Evolutionary conservation across 495 filamentous ascomycete species (phyloP).

Genomic region (Aspergillus indologenus): DNA sequence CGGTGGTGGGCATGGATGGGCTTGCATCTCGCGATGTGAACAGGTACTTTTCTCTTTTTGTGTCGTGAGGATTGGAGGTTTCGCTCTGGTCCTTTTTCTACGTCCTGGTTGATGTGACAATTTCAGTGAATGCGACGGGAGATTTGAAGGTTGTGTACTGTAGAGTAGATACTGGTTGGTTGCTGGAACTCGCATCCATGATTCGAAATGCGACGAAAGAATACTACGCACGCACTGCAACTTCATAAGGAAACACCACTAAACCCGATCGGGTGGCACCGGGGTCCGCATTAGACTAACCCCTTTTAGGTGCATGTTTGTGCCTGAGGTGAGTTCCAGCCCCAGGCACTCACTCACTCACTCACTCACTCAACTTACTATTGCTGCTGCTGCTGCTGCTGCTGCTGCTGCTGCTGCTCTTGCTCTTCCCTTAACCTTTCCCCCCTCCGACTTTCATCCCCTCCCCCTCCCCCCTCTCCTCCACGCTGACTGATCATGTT

Average conservation of each 20-base stretch:
- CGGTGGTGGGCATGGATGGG: constrained; percentile 22
- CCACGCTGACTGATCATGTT: constrained; percentile 14
- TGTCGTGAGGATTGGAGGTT: neutral
- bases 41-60: constrained; percentile 19
- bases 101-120: neutral
- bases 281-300: neutral
- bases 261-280: neutral
- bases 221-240: too few species aligned
- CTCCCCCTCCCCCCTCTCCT: constrained; percentile 8
- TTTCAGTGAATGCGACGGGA: too few species aligned
- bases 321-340: neutral
- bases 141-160: too few species aligned
- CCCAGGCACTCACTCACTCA: neutral
- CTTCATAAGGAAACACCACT: neutral
- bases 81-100: constrained; percentile 12
- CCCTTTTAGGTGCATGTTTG: neutral
- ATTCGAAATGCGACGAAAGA: neutral
- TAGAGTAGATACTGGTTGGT: too few species aligned
- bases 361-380: neutral
- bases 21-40: constrained; percentile 32
- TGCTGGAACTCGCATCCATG: too few species aligned
- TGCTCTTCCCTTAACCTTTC: neutral
- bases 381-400: neutral
- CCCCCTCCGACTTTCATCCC: too few species aligned
- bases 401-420: neutral